Evolutionary conservation across 345 rosid species (phyloP).

Genomic region (Anastatica hierochuntica): DNA sequence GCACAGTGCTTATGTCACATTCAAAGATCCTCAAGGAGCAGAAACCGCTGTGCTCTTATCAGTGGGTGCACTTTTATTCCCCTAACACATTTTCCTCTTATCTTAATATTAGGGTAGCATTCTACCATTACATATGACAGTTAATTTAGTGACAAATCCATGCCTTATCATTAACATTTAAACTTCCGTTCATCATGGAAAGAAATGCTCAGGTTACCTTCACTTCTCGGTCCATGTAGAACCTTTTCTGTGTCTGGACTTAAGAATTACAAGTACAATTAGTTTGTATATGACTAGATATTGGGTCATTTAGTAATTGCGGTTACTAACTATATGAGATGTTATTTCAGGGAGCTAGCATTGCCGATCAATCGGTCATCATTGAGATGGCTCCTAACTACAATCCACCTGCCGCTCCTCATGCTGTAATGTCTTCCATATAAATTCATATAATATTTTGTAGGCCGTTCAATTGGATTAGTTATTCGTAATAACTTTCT

Average conservation of each 20-base stretch:
- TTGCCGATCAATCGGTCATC: constrained; percentile 63
- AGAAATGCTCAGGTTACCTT: neutral
- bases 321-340: constrained; percentile 3
- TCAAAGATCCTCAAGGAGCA: constrained; percentile 77
- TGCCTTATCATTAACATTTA: constrained; percentile 2
- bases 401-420: constrained; percentile 40
- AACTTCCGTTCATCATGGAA: neutral
- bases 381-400: constrained; percentile 63
- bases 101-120: neutral
- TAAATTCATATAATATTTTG: too few relatives aligned
- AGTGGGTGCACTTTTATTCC: constrained; percentile 28
- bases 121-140: too few relatives aligned
- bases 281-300: neutral
- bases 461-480: too few relatives aligned
- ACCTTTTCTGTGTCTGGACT: neutral
- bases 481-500: too few relatives aligned
- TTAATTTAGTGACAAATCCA: neutral
- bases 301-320: neutral
- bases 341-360: constrained; percentile 61
- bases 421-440: constrained; percentile 35
- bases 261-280: neutral
- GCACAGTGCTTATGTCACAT: constrained; percentile 59
- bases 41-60: constrained; percentile 85
- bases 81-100: neutral
- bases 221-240: neutral